Conservation (phyloP, 495 filamentous ascomycete species). For the Bombardia bombarda region DNA sequence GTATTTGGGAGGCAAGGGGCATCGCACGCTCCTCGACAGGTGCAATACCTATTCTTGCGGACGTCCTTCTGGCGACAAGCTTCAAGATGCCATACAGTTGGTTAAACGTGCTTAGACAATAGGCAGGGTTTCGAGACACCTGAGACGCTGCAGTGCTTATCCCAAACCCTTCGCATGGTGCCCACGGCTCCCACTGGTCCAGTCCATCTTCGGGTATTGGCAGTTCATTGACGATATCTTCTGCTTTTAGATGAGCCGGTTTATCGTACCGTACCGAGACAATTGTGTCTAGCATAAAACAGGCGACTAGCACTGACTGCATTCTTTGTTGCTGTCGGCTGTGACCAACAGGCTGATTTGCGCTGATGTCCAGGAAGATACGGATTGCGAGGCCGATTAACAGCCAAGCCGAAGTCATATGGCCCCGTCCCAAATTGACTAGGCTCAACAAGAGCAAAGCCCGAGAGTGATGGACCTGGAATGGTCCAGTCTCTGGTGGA, state of each 20-base stretch:
- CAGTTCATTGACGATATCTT: conserved; percentile 37
- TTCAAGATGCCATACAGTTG: conserved; percentile 29
- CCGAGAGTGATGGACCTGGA: conserved; percentile 55
- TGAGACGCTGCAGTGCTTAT: conserved; percentile 18
- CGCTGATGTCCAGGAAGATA: conserved; percentile 43
- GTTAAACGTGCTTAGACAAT: conserved; percentile 58
- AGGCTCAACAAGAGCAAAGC: conserved; percentile 55
- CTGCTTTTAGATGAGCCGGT: conserved; percentile 44
- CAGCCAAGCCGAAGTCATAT: conserved; percentile 52
- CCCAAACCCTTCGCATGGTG: conserved; percentile 41
- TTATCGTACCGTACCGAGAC: conserved; percentile 48
- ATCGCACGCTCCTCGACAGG: background rate
- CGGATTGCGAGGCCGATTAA: conserved; percentile 55
- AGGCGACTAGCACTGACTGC: conserved; percentile 49
- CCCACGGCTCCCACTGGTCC: conserved; percentile 70
- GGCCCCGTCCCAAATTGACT: conserved; percentile 48
- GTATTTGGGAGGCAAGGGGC: conserved; percentile 4
- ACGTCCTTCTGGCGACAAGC: conserved; percentile 5
- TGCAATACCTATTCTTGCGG: background rate
- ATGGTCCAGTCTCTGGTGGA: conserved; percentile 48
- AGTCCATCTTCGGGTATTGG: conserved; percentile 53
- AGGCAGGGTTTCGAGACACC: conserved; percentile 42
- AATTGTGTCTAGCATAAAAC: conserved; percentile 59
- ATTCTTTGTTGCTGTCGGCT: conserved; percentile 30
- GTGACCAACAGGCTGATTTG: conserved; percentile 15